A percentile compares a stretch with the other conserved stretches of the same genome.
phyloP scores from a whole-genome alignment of 768 basidiomycete species.

The Suillus bovinus region DNA sequence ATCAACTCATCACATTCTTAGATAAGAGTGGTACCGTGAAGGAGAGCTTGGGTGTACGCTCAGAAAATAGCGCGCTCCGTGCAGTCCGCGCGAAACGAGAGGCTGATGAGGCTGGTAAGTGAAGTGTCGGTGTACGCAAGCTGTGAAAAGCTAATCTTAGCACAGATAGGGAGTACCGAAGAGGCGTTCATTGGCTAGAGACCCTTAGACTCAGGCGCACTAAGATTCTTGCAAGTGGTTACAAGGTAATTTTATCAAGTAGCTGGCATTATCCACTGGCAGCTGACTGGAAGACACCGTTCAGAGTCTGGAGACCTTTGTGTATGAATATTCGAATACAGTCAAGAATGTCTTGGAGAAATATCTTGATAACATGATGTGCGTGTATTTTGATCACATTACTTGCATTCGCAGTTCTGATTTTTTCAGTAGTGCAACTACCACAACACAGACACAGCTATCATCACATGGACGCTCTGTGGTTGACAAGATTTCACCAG shows the following conservation, averaged over 20 bases:
- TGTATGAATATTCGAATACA: slow-evolving; percentile 65
- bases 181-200: slow-evolving; percentile 90
- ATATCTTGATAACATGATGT: slow-evolving; percentile 84
- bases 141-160: slow-evolving; percentile 4
- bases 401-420: background rate
- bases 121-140: background rate
- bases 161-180: slow-evolving; percentile 86
- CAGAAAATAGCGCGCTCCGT: slow-evolving; percentile 66
- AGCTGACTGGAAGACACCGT: background rate
- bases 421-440: slow-evolving; percentile 66
- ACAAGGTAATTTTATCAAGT: slow-evolving; percentile 52
- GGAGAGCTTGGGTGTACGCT: slow-evolving; percentile 55
- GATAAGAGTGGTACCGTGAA: slow-evolving; percentile 73
- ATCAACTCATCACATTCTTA: slow-evolving; percentile 82
- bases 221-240: slow-evolving; percentile 81
- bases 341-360: slow-evolving; percentile 65
- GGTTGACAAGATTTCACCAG: slow-evolving; percentile 67
- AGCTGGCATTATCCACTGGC: slow-evolving; percentile 14
- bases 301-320: slow-evolving; percentile 81
- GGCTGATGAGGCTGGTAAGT: slow-evolving; percentile 84
- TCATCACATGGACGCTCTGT: slow-evolving; percentile 61
- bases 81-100: slow-evolving; percentile 85
- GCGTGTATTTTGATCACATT: slow-evolving; percentile 28
- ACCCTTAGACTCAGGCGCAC: slow-evolving; percentile 79
- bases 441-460: slow-evolving; percentile 71